Percentiles rank a stretch among this genome's conserved stretches.
phyloP scores from a whole-genome alignment of 305 asterid genomes.

The Fraxinus dipetala region DNA sequence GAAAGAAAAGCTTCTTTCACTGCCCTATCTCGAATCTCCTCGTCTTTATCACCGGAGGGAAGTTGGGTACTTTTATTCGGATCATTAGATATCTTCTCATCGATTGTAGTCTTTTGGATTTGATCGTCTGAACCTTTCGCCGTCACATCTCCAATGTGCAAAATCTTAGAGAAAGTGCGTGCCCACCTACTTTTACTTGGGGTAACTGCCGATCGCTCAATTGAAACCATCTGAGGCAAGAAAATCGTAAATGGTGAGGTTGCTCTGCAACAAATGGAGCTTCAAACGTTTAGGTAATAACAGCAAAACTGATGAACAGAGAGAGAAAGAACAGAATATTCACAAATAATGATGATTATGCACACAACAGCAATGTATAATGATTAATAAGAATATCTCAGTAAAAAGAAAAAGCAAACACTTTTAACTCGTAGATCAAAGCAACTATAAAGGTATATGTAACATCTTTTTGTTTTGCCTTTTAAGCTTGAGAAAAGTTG shows the following conservation, averaged over 20 bases:
- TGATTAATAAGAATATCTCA: conserved; percentile 21
- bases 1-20: conserved; percentile 61
- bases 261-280: not conserved
- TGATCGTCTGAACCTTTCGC: conserved; percentile 15
- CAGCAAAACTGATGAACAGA: conserved; percentile 15
- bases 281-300: not conserved
- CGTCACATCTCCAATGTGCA: conserved; percentile 27
- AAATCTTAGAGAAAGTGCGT: conserved; percentile 41
- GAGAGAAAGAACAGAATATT: conserved; percentile 26
- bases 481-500: conserved; percentile 13
- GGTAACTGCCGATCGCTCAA: conserved; percentile 26
- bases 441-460: conserved; percentile 26
- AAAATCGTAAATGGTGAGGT: not conserved
- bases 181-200: conserved; percentile 40
- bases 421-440: conserved; percentile 43
- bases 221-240: conserved; percentile 48
- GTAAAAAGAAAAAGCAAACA: conserved; percentile 26
- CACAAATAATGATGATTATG: conserved; percentile 37
- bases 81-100: conserved; percentile 32
- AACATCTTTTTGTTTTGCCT: conserved; percentile 26
- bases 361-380: conserved; percentile 21
- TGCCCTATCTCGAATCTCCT: conserved; percentile 24
- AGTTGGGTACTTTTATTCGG: conserved; percentile 16
- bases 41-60: conserved; percentile 29
- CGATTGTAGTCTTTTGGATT: conserved; percentile 25